Conservation (phyloP, 306 rosid genomes). For the Hylodesmum podocarpum region DNA sequence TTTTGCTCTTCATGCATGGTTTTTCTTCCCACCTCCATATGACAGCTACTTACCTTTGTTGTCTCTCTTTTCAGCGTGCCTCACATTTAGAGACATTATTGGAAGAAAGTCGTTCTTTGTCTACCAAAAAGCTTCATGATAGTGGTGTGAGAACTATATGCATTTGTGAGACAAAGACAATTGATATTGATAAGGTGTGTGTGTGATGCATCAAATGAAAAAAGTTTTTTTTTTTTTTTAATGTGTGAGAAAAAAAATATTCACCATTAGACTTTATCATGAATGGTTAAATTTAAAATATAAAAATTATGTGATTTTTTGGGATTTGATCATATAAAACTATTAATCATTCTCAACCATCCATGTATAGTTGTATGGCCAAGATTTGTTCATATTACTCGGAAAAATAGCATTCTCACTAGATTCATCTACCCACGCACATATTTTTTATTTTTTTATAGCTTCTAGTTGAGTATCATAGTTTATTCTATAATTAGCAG, state of each 20-base stretch:
- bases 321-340: not conserved
- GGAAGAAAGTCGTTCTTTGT: slow-evolving; percentile 59
- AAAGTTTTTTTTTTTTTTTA: not conserved
- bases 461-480: not conserved
- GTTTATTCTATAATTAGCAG: not conserved
- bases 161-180: slow-evolving; percentile 49
- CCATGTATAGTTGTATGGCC: not conserved
- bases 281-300: not conserved
- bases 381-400: slow-evolving; percentile 14
- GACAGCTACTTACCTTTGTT: slow-evolving; percentile 1
- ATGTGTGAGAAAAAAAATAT: not conserved
- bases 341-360: not conserved
- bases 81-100: slow-evolving; percentile 68
- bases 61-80: slow-evolving; percentile 53
- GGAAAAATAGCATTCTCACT: not conserved
- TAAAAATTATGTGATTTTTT: not conserved
- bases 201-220: not conserved
- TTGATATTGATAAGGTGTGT: slow-evolving; percentile 83
- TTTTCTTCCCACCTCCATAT: not conserved
- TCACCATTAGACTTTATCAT: not conserved
- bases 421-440: not conserved
- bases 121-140: slow-evolving; percentile 69
- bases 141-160: slow-evolving; percentile 84
- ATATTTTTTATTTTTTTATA: not conserved
- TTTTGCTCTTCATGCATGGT: slow-evolving; percentile 9